phyloP scores from a whole-genome alignment of 2,329 filamentous ascomycete species.

The Rosellinia necatrix region DNA sequence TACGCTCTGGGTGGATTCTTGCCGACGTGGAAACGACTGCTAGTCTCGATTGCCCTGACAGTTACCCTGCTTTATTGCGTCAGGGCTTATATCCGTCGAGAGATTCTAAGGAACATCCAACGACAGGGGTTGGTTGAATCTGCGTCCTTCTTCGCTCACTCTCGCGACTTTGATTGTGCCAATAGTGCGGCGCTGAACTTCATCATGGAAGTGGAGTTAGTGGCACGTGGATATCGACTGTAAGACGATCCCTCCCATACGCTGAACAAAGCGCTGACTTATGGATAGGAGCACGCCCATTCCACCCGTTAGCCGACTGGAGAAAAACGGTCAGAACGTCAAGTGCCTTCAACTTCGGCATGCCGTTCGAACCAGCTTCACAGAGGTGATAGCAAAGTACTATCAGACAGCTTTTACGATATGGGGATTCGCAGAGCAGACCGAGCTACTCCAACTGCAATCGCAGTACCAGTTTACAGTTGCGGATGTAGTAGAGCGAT shows the following conservation, averaged over 20 bases:
- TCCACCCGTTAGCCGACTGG: slow-evolving; percentile 88
- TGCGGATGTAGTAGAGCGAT: slow-evolving; percentile 73
- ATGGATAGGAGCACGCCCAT: slow-evolving; percentile 75
- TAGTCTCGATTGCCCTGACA: slow-evolving; percentile 31
- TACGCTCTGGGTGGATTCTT: slow-evolving; percentile 36
- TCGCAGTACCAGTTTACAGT: slow-evolving; percentile 84
- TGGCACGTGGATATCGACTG: slow-evolving; percentile 43
- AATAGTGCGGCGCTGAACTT: slow-evolving; percentile 43
- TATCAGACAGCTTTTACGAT: slow-evolving; percentile 71
- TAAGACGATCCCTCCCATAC: slow-evolving; percentile 21
- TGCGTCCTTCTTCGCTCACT: slow-evolving; percentile 38
- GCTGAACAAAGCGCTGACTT: slow-evolving; percentile 20
- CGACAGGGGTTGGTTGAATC: slow-evolving; percentile 38
- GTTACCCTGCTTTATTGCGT: slow-evolving; percentile 29
- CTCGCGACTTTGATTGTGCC: slow-evolving; percentile 40
- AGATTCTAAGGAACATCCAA: slow-evolving; percentile 40
- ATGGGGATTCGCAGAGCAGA: slow-evolving; percentile 74
- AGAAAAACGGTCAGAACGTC: slow-evolving; percentile 78
- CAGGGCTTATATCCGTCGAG: slow-evolving; percentile 39
- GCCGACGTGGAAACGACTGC: slow-evolving; percentile 36
- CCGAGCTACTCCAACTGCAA: slow-evolving; percentile 88
- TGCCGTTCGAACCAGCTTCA: slow-evolving; percentile 71
- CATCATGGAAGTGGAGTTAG: slow-evolving; percentile 43
- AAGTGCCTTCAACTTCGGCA: slow-evolving; percentile 81
- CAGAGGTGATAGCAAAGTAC: slow-evolving; percentile 72